Conservation (phyloP, 345 rosid genomes). For the Populus davidiana region DNA sequence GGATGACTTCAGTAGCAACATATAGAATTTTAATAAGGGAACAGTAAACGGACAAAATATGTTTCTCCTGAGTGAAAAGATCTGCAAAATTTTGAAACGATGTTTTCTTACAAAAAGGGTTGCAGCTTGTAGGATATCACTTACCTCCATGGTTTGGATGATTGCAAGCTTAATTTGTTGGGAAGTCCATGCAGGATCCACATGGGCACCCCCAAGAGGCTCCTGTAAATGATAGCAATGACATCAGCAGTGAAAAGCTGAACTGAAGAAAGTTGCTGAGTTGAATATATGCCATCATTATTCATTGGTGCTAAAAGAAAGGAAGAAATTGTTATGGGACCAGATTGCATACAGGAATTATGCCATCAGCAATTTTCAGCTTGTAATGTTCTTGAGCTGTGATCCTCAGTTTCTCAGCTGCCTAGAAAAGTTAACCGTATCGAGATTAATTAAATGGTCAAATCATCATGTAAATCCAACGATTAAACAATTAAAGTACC, state of each 20-base stretch:
- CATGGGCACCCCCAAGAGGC: constrained; percentile 24
- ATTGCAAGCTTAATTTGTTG: constrained; percentile 21
- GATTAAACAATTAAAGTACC: constrained; percentile 12
- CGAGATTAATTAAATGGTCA: background rate
- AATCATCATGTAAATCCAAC: background rate
- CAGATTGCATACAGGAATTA: constrained; percentile 25
- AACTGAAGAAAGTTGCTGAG: background rate
- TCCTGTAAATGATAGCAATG: background rate
- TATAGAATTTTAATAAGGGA: background rate
- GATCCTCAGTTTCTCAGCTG: constrained; percentile 30
- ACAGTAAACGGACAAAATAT: background rate
- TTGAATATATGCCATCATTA: background rate
- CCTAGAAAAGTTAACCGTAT: constrained; percentile 10
- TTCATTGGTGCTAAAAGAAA: background rate
- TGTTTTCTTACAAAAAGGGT: no score
- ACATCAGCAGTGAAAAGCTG: background rate
- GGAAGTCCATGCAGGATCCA: constrained; percentile 25
- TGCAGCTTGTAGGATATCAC: no score
- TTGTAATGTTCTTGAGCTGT: constrained; percentile 36
- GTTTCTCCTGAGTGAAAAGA: background rate
- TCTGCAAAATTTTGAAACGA: background rate
- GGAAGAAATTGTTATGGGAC: background rate
- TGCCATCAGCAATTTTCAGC: constrained; percentile 29
- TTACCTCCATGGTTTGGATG: constrained; percentile 20
- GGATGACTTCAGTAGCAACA: background rate